These are phyloP conservation scores for Diphasiastrum complanatum DNA, from an alignment of 83 land plant genomes.

Conservation along the genomic window DNA sequence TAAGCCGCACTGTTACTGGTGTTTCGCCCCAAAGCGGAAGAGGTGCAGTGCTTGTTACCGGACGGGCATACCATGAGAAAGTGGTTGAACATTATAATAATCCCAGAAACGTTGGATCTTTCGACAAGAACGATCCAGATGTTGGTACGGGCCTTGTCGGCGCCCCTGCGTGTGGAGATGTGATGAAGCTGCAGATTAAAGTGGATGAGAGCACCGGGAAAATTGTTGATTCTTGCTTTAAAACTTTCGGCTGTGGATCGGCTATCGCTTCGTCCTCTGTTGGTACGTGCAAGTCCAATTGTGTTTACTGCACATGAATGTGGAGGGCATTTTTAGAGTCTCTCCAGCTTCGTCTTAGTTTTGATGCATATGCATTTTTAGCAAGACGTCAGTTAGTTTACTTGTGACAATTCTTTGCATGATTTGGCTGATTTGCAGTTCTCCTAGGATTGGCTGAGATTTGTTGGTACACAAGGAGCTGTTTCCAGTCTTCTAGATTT, in stretches of 20 bases:
- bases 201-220: conserved; percentile 51
- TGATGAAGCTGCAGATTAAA: conserved; percentile 76
- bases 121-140: conserved; percentile 56
- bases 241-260: conserved; percentile 76
- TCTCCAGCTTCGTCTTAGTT: not conserved
- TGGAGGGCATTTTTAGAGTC: not conserved
- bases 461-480: too few species aligned
- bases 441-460: not conserved
- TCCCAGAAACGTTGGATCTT: conserved; percentile 71
- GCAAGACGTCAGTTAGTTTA: too few species aligned
- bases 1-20: too few species aligned
- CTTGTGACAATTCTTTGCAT: too few species aligned
- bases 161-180: conserved; percentile 75
- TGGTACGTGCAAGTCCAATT: conserved; percentile 29
- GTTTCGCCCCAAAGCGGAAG: too few species aligned
- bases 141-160: conserved; percentile 75
- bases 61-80: conserved; percentile 50
- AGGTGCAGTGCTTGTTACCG: not conserved
- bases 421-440: too few species aligned
- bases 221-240: conserved; percentile 61
- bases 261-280: conserved; percentile 79
- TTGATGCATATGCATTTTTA: not conserved
- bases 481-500: too few species aligned
- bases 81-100: conserved; percentile 74
- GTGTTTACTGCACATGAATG: not conserved